Conservation (phyloP, 768 basidiomycete species). For the Lactarius deliciosus region DNA sequence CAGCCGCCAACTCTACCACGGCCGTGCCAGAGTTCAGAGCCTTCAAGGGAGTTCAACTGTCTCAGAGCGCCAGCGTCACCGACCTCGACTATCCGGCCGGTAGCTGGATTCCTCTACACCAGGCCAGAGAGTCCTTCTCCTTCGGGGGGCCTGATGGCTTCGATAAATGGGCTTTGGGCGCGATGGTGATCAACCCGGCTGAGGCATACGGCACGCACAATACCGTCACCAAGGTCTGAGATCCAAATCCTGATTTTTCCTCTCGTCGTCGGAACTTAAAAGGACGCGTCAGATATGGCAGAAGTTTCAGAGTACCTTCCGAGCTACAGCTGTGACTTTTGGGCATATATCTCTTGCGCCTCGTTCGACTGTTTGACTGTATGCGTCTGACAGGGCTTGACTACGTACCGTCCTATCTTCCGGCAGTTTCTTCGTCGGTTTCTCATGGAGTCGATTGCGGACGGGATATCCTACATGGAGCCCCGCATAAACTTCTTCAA, state of each 20-base stretch:
- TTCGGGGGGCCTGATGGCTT: conserved; percentile 67
- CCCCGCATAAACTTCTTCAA: conserved; percentile 61
- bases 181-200: conserved; percentile 64
- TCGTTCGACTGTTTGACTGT: background rate
- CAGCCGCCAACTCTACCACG: conserved; percentile 41
- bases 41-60: conserved; percentile 36
- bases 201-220: conserved; percentile 76
- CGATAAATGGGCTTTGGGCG: conserved; percentile 60
- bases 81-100: conserved; percentile 44
- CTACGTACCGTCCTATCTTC: conserved; percentile 58
- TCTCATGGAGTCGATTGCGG: conserved; percentile 58
- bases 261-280: background rate
- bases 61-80: conserved; percentile 38
- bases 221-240: conserved; percentile 57
- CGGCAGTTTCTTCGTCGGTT: conserved; percentile 61
- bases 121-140: conserved; percentile 55
- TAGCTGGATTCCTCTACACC: conserved; percentile 55
- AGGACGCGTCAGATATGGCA: conserved; percentile 61
- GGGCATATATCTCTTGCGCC: background rate
- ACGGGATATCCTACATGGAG: conserved; percentile 73
- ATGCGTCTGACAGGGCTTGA: conserved; percentile 34
- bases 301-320: conserved; percentile 61
- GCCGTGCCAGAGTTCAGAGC: conserved; percentile 55
- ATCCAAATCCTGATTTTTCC: background rate
- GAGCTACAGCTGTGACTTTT: conserved; percentile 46